These are phyloP conservation scores for Mentha longifolia DNA, from an alignment of 257 asterid genomes.

Conservation along the genomic window DNA sequence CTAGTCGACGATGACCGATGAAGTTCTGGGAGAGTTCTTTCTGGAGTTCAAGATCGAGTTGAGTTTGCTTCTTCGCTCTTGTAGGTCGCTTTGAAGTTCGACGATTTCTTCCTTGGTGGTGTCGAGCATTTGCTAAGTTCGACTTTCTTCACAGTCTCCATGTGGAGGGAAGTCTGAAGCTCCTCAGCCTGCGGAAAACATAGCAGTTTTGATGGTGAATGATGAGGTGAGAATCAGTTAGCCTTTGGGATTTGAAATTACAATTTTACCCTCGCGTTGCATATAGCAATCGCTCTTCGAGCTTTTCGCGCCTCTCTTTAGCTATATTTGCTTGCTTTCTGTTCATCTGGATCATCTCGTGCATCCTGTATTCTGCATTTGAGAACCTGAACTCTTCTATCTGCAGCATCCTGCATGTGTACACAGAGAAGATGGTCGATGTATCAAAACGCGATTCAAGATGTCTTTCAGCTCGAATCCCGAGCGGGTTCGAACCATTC, in stretches of 20 bases:
- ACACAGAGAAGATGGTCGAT: neutral
- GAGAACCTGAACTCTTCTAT: conserved; percentile 43
- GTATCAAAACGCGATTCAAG: neutral
- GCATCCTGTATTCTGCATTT: conserved; percentile 40
- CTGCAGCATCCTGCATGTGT: conserved; percentile 40
- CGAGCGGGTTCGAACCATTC: no score
- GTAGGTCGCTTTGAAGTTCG: conserved; percentile 53
- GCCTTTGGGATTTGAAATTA: neutral
- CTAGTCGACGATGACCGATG: conserved; percentile 50
- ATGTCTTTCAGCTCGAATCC: neutral
- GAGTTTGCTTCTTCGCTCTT: conserved; percentile 53
- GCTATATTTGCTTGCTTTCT: conserved; percentile 42
- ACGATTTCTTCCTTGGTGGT: conserved; percentile 44
- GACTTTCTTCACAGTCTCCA: conserved; percentile 41
- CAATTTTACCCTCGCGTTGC: conserved; percentile 53
- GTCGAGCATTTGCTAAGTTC: conserved; percentile 49
- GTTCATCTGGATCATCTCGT: conserved; percentile 41
- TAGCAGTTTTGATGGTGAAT: neutral
- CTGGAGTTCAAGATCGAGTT: conserved; percentile 55
- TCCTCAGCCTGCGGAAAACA: conserved; percentile 48
- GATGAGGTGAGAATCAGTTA: neutral
- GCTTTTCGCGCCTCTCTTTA: conserved; percentile 52
- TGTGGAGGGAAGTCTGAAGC: conserved; percentile 43
- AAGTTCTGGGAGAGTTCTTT: conserved; percentile 59
- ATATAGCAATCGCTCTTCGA: conserved; percentile 52